Evolutionary conservation across 345 rosid species (phyloP), one percentile per base, ranked within the genome.

Genomic region (Fremontodendron californicum): DNA sequence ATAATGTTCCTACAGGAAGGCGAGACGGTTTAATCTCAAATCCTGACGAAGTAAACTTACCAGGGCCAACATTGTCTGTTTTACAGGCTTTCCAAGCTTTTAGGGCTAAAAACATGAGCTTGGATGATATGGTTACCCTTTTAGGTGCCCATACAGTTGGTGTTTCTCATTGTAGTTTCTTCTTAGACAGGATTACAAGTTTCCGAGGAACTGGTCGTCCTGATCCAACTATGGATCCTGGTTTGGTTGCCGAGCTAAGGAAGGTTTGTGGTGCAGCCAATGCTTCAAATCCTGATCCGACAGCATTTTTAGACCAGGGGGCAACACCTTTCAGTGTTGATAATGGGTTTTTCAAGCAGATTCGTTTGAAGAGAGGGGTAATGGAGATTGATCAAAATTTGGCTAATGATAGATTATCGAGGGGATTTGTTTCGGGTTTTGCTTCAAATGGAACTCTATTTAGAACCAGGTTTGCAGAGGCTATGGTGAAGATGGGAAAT

Each of bases 101-200:
- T 82, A 77, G 48, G 3, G 64, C 79, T 3, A 89, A 83, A 79
- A 90, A 90, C 0, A 80, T 92, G 70, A 84, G 67, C 6, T 42
- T 85, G 23, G 71, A 78, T 21, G 94, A 94, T 0, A 92, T 92
- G 95, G 91, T 84, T 27, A 84, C 89, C 62, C 98, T 90, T 23
- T 76, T 93, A 63, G 97, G 97, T 52, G 95, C 85, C 3, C 97
- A 94, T 74, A 85, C 95, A 0, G 92, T 92, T 19, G 97, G 94
- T 25, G 79, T 84, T 55, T 84, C 87, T 0, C 96, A 89, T 40
- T 94, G 97, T 62, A 80, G 81, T 75, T 86, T 89, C 78, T 88
- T 94, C 74, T 42, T 37, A 1, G 92, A 85, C 61, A 80, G 98
- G 25, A 80, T 89, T 23, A 54, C 79, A 0, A 49, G 80, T 63